Base-by-base conservation (phyloP, 768 basidiomycete genomes). In the Mycena amicta region DNA sequence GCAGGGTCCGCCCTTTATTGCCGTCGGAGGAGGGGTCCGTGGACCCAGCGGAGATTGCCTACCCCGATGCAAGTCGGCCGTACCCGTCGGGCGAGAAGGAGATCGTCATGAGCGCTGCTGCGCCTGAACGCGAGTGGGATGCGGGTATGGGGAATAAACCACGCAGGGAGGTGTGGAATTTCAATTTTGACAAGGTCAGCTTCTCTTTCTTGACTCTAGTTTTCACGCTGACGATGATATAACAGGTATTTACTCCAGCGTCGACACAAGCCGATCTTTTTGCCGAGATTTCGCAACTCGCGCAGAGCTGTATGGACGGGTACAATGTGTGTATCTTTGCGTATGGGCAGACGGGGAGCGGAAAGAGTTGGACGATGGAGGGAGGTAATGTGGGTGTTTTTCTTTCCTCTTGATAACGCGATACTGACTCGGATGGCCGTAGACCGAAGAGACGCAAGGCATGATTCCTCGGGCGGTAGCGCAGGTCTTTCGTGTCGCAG, bases 251-350 rank as follows among this genome's bases (percentile, higher is more conserved):
- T 63, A 86, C 88, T 62, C 91, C 95, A 0, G 74, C 82, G 8
- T 83, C 88, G 16, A 88, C 89, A 0, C 95, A 97, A 69, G 77
- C 77, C 2, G 87, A 91, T 55, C 91, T 97, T 0, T 97, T 96
- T 58, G 93, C 94, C 65, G 95, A 97, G 68, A 92, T 96, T 47
- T 92, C 90, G 0, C 87, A 91, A 72, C 80, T 97, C n/a, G 89
- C 92, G 6, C 93, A 96, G 73, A 93, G 90, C 68, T 93, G 93
- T 58, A 84, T 86, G 0, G 95, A 97, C 63, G 95, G 95, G 0
- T 95, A 94, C 75, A 95, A 97, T 61, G 93, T 95, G 12, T 96
- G 94, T 69, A 93, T 96, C 39, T 97, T 97, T 64, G 95, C 95
- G 0, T 96, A 97, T 69, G 95, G 95, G 18, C 95, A 96, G 73